These are phyloP conservation scores for Venustampulla echinocandica DNA, from an alignment of 495 filamentous ascomycete genomes.

Conservation along the genomic window DNA sequence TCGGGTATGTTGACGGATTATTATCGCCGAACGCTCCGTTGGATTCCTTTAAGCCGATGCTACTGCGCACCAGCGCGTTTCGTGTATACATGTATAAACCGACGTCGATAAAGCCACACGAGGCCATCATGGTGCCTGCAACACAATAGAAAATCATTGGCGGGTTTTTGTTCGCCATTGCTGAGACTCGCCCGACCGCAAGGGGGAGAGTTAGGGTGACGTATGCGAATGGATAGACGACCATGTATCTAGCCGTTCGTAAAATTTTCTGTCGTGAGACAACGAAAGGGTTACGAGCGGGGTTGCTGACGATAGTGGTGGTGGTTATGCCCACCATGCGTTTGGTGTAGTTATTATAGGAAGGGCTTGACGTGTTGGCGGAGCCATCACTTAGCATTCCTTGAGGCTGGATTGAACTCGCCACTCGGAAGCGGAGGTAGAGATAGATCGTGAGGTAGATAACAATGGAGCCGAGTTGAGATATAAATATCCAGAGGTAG, in stretches of 20 bases:
- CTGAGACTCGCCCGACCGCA: slow-evolving; percentile 45
- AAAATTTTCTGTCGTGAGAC: slow-evolving; percentile 7
- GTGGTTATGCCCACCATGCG: neutral
- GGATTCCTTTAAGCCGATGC: slow-evolving; percentile 1
- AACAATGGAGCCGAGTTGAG: slow-evolving; percentile 51
- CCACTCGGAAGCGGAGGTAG: slow-evolving; percentile 28
- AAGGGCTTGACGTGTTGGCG: neutral
- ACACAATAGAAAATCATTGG: slow-evolving; percentile 39
- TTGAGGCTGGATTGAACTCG: neutral
- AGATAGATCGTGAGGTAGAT: slow-evolving; percentile 51
- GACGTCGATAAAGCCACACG: slow-evolving; percentile 50
- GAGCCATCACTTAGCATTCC: neutral
- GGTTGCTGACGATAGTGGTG: slow-evolving; percentile 2
- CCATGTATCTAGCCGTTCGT: slow-evolving; percentile 46
- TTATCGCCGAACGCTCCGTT: neutral
- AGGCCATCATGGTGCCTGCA: slow-evolving; percentile 48
- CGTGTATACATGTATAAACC: slow-evolving; percentile 52
- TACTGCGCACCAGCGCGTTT: slow-evolving; percentile 15
- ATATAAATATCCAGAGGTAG: slow-evolving; percentile 60
- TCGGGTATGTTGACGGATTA: neutral
- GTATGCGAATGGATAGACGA: slow-evolving; percentile 52
- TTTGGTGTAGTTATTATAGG: neutral
- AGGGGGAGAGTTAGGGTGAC: slow-evolving; percentile 48
- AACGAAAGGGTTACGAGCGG: slow-evolving; percentile 3
- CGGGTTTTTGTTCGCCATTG: slow-evolving; percentile 35